Conservation (phyloP, 495 filamentous ascomycete genomes). For the Durotheca rogersii region DNA sequence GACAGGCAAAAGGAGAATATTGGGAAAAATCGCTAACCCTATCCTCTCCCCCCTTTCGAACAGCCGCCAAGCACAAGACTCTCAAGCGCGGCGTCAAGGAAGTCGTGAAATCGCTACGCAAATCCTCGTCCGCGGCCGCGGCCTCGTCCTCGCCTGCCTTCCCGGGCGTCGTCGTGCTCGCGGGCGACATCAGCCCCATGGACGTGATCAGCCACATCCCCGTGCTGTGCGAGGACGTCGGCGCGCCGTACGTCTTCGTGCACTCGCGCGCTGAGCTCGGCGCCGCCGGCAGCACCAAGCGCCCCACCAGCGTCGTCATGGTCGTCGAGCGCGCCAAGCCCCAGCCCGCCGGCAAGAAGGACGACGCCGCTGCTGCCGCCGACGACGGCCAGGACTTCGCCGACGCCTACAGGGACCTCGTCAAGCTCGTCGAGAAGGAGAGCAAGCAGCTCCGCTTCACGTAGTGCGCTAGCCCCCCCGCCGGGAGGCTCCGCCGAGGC, state of each 20-base stretch:
- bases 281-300: constrained; percentile 85
- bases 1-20: background rate
- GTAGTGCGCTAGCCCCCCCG: no score
- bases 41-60: constrained; percentile 9
- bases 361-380: constrained; percentile 42
- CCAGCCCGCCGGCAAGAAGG: constrained; percentile 41
- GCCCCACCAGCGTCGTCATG: constrained; percentile 94
- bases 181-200: constrained; percentile 95
- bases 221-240: constrained; percentile 95
- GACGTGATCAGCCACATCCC: constrained; percentile 97
- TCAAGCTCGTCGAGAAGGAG: constrained; percentile 74
- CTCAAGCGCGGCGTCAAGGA: constrained; percentile 98
- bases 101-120: constrained; percentile 94
- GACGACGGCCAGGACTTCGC: constrained; percentile 62
- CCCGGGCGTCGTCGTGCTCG: constrained; percentile 81
- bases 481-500: no score
- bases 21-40: constrained; percentile 7
- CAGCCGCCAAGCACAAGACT: constrained; percentile 88
- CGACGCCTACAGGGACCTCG: constrained; percentile 69
- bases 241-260: constrained; percentile 91
- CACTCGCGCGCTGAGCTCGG: constrained; percentile 85
- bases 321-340: constrained; percentile 60
- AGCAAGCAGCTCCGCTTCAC: constrained; percentile 40
- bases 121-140: constrained; percentile 65
- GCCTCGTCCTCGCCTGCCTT: constrained; percentile 53